Conservation (phyloP, 495 filamentous ascomycete genomes). For the Penicillium manginii region DNA sequence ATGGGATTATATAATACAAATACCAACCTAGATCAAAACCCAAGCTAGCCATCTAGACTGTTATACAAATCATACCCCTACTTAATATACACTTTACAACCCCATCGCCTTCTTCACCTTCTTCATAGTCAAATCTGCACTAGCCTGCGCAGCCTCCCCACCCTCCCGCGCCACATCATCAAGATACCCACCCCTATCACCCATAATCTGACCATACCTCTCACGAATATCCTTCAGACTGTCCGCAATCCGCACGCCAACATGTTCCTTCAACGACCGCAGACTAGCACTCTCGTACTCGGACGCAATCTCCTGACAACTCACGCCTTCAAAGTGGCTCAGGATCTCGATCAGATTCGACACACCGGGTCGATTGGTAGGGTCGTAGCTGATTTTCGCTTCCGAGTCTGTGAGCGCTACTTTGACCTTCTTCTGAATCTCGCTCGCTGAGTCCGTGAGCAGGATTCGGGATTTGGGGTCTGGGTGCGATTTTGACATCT, state of each 20-base stretch:
- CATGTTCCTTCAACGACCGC: constrained; percentile 65
- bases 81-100: constrained; percentile 39
- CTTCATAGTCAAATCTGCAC: constrained; percentile 69
- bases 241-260: constrained; percentile 56
- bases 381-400: constrained; percentile 70
- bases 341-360: constrained; percentile 83
- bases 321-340: constrained; percentile 61
- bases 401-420: constrained; percentile 77
- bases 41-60: no score
- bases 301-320: constrained; percentile 58
- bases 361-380: constrained; percentile 71
- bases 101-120: constrained; percentile 66
- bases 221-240: constrained; percentile 64
- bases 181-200: constrained; percentile 54
- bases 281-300: constrained; percentile 56
- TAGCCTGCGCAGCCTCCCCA: constrained; percentile 59
- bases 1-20: no score
- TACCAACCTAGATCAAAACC: no score
- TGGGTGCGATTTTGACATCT: constrained; percentile 91
- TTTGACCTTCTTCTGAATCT: constrained; percentile 68
- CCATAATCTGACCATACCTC: constrained; percentile 58
- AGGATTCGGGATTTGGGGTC: constrained; percentile 75
- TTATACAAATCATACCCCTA: no score
- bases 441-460: constrained; percentile 66
- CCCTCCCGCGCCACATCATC: constrained; percentile 64